Conservation (phyloP, 768 basidiomycete genomes). For the Roridomyces roridus region DNA sequence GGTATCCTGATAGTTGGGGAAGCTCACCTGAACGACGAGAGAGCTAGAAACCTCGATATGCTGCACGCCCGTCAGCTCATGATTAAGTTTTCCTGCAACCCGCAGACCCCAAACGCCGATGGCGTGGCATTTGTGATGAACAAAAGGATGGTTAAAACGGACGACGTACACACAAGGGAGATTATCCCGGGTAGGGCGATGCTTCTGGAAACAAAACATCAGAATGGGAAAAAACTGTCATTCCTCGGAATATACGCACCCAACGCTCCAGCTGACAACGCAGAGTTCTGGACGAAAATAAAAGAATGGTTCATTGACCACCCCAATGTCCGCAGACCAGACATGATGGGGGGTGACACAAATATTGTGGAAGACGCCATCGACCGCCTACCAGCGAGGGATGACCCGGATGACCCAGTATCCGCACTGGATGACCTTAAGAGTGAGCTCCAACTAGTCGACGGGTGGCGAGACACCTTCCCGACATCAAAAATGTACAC, state of each 20-base stretch:
- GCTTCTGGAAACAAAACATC: background rate
- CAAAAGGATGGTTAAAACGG: conserved; percentile 8
- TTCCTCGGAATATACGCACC: conserved; percentile 39
- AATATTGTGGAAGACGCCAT: conserved; percentile 47
- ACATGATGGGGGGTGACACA: conserved; percentile 48
- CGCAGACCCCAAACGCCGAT: background rate
- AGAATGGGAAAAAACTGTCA: background rate
- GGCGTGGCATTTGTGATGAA: conserved; percentile 27
- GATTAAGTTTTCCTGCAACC: conserved; percentile 1
- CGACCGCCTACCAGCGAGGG: conserved; percentile 37
- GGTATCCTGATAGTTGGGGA: conserved; percentile 19
- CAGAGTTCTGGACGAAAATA: conserved; percentile 35
- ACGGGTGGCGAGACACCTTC: conserved; percentile 39
- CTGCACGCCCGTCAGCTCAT: background rate
- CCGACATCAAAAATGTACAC: conserved; percentile 32
- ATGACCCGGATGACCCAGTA: conserved; percentile 23
- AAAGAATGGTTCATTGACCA: conserved; percentile 5
- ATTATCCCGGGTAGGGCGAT: conserved; percentile 26
- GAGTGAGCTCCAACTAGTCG: conserved; percentile 20
- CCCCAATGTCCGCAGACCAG: conserved; percentile 25
- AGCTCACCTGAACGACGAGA: conserved; percentile 9
- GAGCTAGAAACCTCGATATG: background rate
- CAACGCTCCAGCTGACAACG: conserved; percentile 32
- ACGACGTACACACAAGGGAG: background rate
- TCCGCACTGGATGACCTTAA: conserved; percentile 31